phyloP scores from a whole-genome alignment of 148 eudicot species.

The Rhododendron vialii region DNA sequence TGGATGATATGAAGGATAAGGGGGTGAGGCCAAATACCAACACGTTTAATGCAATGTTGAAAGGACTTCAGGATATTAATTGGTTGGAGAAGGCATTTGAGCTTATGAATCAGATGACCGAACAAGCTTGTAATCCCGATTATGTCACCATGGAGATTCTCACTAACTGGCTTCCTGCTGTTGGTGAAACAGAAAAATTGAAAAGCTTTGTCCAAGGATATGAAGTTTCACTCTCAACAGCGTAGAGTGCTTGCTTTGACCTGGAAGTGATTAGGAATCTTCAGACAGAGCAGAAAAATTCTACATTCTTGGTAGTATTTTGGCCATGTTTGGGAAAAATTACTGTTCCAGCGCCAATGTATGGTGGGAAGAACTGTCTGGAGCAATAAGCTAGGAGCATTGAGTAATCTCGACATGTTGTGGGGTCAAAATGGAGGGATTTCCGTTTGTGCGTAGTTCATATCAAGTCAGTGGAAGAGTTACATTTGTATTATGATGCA shows the following conservation, averaged over 20 bases:
- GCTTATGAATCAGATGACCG: slow-evolving; percentile 71
- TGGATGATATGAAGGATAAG: slow-evolving; percentile 60
- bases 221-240: slow-evolving; percentile 27
- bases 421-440: neutral
- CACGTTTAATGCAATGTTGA: slow-evolving; percentile 73
- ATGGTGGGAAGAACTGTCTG: neutral
- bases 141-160: slow-evolving; percentile 71
- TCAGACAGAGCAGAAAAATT: neutral
- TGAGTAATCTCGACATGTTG: neutral
- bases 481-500: neutral
- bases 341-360: neutral
- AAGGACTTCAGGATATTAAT: slow-evolving; percentile 53
- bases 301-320: neutral
- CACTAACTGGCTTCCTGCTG: slow-evolving; percentile 64
- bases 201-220: slow-evolving; percentile 47
- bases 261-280: neutral
- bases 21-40: slow-evolving; percentile 56
- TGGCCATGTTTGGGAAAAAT: neutral
- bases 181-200: slow-evolving; percentile 62
- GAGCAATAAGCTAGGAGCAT: neutral
- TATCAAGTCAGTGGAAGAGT: neutral
- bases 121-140: slow-evolving; percentile 65
- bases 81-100: slow-evolving; percentile 52
- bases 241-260: neutral
- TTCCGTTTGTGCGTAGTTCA: neutral